Base-by-base conservation (phyloP, 2,329 filamentous ascomycete species). In the Sarocladium brachiariae region DNA sequence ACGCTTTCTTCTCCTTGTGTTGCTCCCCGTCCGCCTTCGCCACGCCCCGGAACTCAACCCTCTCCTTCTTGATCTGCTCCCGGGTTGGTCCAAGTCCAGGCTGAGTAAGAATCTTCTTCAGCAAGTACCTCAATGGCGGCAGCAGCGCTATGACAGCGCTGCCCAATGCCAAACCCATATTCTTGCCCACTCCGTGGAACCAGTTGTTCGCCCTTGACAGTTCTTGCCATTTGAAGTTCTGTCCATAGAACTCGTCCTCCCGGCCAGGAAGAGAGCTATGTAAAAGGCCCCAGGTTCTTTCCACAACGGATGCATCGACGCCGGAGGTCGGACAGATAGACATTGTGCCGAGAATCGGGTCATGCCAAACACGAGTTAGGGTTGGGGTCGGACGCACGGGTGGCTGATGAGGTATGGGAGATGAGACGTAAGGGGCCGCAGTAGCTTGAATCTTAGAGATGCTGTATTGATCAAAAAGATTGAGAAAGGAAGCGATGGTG, bases 401-500 rank as follows among this genome's bases (percentile, higher is more conserved):
- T 4, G 59, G 52, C 16, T 57, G 50, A 49, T 76, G 74, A 2
- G 74, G 69, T 11, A 81, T 61, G 0, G 83, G 82, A 1, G 81
- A 85, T 9, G 80, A 64, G 1, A 75, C 74, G 59, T 75, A 84
- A 13, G 81, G 80, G 21, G 64, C 61, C 50, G 68, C 62, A 2
- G 76, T 66, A 2, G 65, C 67, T 13, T 59, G 61, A 5, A 84
- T 56, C 49, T 83, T 69, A 45, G 70, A 65, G 16, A 78, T 48
- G 19, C 68, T 66, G 59, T 75, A 82, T 41, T 65, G 63, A 23
- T 84, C 80, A 51, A 81, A 71, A 19, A 82, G 56, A 43, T 63
- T 76, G 13, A 96, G 65, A 3, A 83, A 70, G 0, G 89, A 90
- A 30, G 79, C 74, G 4, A 91, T 67, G 2, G 87, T 84, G 43